These are phyloP conservation scores for Cyclostephanos tholiformis DNA, from an alignment of 108 stramenopile genomes.

Conservation along the genomic window DNA sequence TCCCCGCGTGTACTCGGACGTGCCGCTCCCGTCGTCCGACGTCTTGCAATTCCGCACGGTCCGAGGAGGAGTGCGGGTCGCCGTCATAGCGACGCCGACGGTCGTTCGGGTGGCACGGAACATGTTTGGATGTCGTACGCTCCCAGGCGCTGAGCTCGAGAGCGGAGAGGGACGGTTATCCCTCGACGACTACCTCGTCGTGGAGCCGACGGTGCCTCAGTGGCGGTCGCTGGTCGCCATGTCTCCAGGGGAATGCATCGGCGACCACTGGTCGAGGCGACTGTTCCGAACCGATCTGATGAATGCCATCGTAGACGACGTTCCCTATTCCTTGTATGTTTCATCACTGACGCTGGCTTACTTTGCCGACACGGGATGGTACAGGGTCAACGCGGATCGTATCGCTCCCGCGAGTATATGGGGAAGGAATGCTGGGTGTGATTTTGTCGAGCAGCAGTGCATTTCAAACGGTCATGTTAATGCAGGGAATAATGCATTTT, in stretches of 20 bases:
- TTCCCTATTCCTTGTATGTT: conserved; percentile 58
- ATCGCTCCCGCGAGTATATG: conserved; percentile 63
- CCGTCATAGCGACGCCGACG: conserved; percentile 77
- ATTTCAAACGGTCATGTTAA: conserved; percentile 63
- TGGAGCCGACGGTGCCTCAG: not conserved
- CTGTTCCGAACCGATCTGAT: conserved; percentile 76
- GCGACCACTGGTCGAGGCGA: conserved; percentile 84
- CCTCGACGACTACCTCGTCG: conserved; percentile 26
- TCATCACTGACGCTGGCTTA: conserved; percentile 81
- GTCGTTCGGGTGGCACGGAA: conserved; percentile 76
- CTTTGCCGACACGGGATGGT: conserved; percentile 89
- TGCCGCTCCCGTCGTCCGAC: conserved; percentile 71
- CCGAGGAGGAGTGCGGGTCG: conserved; percentile 77
- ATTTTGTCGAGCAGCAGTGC: conserved; percentile 74
- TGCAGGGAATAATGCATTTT: conserved; percentile 67
- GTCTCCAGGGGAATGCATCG: conserved; percentile 63
- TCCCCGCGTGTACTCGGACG: conserved; percentile 34
- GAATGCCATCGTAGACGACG: conserved; percentile 80
- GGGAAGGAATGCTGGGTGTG: conserved; percentile 83
- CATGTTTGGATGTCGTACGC: conserved; percentile 79
- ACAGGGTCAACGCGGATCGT: conserved; percentile 70
- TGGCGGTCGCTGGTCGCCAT: not conserved
- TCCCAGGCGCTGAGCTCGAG: conserved; percentile 80
- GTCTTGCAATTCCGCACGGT: conserved; percentile 67
- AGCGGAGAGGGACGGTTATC: conserved; percentile 50